Conservation (phyloP, 495 filamentous ascomycete genomes). For the Aspergillus leporis region DNA sequence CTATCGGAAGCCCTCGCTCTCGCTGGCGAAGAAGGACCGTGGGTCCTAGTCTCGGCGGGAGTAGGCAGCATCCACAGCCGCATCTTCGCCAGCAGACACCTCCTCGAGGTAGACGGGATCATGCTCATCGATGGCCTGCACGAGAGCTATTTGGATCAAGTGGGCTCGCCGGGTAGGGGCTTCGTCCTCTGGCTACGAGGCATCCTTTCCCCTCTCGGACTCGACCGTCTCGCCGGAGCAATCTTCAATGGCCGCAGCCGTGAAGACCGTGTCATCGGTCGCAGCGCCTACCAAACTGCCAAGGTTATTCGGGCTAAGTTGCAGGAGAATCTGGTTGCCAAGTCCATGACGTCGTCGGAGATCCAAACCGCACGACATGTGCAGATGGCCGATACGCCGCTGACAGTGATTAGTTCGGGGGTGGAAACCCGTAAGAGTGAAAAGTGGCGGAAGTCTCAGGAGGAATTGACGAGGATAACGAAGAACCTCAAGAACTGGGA, state of each 20-base stretch:
- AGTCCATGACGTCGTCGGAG: conserved; percentile 78
- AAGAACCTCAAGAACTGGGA: conserved; percentile 80
- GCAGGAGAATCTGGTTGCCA: conserved; percentile 88
- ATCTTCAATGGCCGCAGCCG: conserved; percentile 74
- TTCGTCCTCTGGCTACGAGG: conserved; percentile 86
- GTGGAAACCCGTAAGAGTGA: conserved; percentile 53
- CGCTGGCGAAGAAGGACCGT: conserved; percentile 83
- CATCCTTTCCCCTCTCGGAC: conserved; percentile 78
- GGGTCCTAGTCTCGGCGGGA: conserved; percentile 71
- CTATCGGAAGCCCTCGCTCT: conserved; percentile 80
- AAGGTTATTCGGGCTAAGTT: conserved; percentile 85
- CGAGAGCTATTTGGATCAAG: conserved; percentile 70
- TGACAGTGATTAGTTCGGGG: conserved; percentile 83
- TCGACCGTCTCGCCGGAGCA: conserved; percentile 75
- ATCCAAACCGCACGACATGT: conserved; percentile 73
- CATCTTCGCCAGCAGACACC: conserved; percentile 82
- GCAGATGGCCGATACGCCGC: conserved; percentile 67
- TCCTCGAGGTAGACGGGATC: conserved; percentile 68
- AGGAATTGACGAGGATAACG: conserved; percentile 77
- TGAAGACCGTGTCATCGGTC: conserved; percentile 83
- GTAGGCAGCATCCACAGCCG: conserved; percentile 84
- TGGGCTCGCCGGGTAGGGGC: conserved; percentile 68
- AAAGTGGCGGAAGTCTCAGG: conserved; percentile 78
- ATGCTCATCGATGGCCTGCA: conserved; percentile 86
- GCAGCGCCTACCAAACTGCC: conserved; percentile 72